A percentile compares a stretch with the other conserved stretches of the same genome.
These are phyloP conservation scores for Plasmodium gonderi DNA, from an alignment of 169 alveolate genomes.

Conservation along the genomic window DNA sequence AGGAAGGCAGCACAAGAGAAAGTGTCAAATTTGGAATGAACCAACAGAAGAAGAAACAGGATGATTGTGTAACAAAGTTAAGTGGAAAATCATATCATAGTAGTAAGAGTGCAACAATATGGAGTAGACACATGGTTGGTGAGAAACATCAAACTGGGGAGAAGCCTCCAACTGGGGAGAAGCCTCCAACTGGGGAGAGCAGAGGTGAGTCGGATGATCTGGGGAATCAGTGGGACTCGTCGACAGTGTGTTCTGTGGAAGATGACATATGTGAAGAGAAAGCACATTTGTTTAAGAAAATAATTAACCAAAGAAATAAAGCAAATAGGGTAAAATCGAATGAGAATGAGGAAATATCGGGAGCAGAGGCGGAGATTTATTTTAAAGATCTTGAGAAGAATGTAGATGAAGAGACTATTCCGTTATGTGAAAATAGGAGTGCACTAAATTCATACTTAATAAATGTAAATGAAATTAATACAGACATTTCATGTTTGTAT, in stretches of 20 bases:
- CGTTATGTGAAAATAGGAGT: background rate
- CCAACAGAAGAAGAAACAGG: background rate
- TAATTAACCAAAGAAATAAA: constrained; percentile 30
- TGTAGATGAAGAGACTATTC: background rate
- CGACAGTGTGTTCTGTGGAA: constrained; percentile 42
- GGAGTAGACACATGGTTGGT: background rate
- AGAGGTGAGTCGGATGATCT: background rate
- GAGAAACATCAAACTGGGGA: background rate
- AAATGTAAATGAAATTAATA: constrained; percentile 33
- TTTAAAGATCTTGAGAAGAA: constrained; percentile 23
- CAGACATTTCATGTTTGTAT: constrained; percentile 19
- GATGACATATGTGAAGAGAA: constrained; percentile 40
- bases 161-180: background rate
- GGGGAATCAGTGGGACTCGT: constrained; percentile 9
- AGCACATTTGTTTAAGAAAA: constrained; percentile 21
- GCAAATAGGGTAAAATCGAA: too few species aligned
- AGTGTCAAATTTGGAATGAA: too few species aligned
- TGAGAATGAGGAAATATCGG: background rate
- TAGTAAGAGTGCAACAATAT: too few species aligned
- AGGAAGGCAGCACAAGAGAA: background rate
- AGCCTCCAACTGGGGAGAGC: background rate
- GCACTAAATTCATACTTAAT: constrained; percentile 14
- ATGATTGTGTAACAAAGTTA: background rate
- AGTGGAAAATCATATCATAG: background rate
- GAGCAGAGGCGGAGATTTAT: background rate